Conservation (phyloP, 371 early-diverging fungal species). For the Mortierella sp. region DNA sequence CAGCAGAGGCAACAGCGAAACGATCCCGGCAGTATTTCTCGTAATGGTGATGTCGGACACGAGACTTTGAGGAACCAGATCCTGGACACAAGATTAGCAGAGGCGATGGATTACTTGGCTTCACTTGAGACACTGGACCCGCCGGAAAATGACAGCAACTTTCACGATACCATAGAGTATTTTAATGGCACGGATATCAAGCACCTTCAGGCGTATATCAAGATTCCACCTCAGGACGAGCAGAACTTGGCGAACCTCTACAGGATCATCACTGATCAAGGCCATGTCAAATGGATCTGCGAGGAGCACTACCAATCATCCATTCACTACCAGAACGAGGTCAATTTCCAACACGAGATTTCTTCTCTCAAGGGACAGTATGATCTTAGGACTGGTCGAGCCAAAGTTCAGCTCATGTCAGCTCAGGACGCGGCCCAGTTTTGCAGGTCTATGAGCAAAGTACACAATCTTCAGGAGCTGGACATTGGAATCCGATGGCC, state of each 20-base stretch:
- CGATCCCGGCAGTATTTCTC: slow-evolving; percentile 17
- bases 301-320: slow-evolving; percentile 33
- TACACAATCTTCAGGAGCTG: slow-evolving; percentile 24
- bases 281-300: slow-evolving; percentile 38
- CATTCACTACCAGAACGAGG: slow-evolving; percentile 14
- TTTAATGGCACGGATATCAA: slow-evolving; percentile 26
- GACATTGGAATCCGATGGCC: slow-evolving; percentile 28
- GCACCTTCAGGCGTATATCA: slow-evolving; percentile 24
- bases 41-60: slow-evolving; percentile 9
- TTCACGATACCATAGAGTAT: slow-evolving; percentile 4
- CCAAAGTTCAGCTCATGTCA: slow-evolving; percentile 14
- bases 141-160: not conserved
- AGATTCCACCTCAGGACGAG: slow-evolving; percentile 14
- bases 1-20: slow-evolving; percentile 13
- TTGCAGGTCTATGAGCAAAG: slow-evolving; percentile 16
- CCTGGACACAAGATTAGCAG: slow-evolving; percentile 27
- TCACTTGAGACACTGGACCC: slow-evolving; percentile 17
- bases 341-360: slow-evolving; percentile 21
- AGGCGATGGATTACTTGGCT: slow-evolving; percentile 29
- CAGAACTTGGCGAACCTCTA: slow-evolving; percentile 12
- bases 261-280: slow-evolving; percentile 20
- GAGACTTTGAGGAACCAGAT: slow-evolving; percentile 22
- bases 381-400: slow-evolving; percentile 17
- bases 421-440: slow-evolving; percentile 23
- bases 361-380: slow-evolving; percentile 14